Conservation (phyloP, 139 green algal species). For the Trebouxia sp. region DNA sequence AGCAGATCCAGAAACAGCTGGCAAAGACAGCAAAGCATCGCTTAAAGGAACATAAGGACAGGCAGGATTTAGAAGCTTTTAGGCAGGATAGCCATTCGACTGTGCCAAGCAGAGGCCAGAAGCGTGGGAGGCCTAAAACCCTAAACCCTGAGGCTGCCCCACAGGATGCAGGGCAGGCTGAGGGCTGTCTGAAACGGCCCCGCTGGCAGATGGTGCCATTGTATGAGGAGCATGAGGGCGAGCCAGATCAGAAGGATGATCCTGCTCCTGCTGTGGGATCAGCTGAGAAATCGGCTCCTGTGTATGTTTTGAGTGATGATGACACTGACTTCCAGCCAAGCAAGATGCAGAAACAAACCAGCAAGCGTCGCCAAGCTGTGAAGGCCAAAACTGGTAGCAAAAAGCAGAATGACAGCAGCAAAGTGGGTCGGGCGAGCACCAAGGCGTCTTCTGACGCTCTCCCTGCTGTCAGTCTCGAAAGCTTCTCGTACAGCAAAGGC, state of each 20-base stretch:
- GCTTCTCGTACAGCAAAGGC: slow-evolving; percentile 5
- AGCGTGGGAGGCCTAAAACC: too few species aligned
- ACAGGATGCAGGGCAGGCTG: background rate
- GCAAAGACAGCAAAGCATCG: background rate
- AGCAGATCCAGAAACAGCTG: slow-evolving; percentile 1
- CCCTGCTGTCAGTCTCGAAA: background rate
- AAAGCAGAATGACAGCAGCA: background rate
- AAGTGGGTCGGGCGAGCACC: too few species aligned
- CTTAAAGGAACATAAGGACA: background rate
- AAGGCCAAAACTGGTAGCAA: background rate
- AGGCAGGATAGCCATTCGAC: background rate
- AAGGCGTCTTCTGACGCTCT: background rate
- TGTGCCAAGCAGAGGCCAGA: too few species aligned
- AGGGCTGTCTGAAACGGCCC: slow-evolving; percentile 1
- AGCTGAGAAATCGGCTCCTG: background rate
- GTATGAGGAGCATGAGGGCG: background rate
- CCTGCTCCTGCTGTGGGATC: background rate
- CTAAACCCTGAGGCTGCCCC: background rate
- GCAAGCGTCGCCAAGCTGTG: background rate
- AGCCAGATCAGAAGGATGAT: background rate
- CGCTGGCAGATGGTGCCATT: background rate
- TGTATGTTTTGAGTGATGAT: background rate
- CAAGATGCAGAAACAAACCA: background rate
- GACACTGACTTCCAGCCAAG: background rate
- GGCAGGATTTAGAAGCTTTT: background rate